Conservation (phyloP, 306 rosid species). For the Medicago arabica region DNA sequence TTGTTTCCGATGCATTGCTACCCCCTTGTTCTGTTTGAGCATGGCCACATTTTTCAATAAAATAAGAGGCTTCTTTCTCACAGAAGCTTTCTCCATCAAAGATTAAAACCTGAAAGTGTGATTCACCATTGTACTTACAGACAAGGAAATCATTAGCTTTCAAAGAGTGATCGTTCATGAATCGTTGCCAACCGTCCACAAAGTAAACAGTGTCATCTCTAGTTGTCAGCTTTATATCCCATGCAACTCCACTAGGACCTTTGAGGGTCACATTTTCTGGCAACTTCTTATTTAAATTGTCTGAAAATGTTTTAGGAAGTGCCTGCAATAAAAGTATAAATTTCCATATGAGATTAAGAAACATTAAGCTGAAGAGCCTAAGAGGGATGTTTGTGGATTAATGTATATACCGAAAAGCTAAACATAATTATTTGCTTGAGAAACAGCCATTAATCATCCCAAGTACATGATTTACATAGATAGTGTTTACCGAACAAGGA, state of each 20-base stretch:
- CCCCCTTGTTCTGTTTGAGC: background rate
- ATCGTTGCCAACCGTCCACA: conserved; percentile 62
- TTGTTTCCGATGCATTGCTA: background rate
- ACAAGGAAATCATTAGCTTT: background rate
- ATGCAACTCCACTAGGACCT: conserved; percentile 68
- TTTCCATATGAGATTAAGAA: background rate
- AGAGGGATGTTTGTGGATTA: background rate
- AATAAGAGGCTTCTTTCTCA: background rate
- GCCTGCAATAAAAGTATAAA: conserved; percentile 51
- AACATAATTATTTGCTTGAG: conserved; percentile 10
- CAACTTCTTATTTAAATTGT: conserved; percentile 58
- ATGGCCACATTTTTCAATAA: background rate
- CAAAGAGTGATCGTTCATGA: conserved; percentile 51
- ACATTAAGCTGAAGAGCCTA: background rate
- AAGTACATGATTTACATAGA: background rate
- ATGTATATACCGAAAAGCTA: background rate
- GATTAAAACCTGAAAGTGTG: background rate
- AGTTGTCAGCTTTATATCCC: conserved; percentile 59
- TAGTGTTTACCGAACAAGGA: conserved; percentile 10
- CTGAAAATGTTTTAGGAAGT: conserved; percentile 59
- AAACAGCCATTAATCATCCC: background rate
- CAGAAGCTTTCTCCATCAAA: background rate
- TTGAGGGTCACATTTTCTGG: conserved; percentile 55
- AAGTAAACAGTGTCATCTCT: conserved; percentile 53
- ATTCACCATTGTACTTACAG: background rate